Base-by-base conservation (phyloP, 305 asterid genomes). In the Rubia peregrina region DNA sequence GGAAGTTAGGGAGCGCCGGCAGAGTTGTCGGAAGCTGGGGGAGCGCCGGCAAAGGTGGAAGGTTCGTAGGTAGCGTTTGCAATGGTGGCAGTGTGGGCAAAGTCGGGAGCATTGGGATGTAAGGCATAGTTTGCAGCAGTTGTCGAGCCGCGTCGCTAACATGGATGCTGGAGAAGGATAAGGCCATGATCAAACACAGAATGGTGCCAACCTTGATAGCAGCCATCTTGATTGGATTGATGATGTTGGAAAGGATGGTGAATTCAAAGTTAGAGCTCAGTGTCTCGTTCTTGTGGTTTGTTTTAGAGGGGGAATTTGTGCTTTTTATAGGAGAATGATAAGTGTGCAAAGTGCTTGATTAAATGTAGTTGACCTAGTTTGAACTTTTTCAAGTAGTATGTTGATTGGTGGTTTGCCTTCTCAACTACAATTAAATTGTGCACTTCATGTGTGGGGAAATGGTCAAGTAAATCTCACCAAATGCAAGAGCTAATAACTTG, bases 81-180 rank as follows among this genome's bases (percentile, higher is more conserved):
- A 76, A 61, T 63, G 76, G 67, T 65, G 83, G 80, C 63, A 66
- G 13, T 38, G 71, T 26, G 4, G 84, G 81, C 67, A 80, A 21
- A 71, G 6, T 63, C 3, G 80, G 75, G 49, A 73, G 66, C 8
- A 65, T 19, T 9, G 56, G 56, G 19, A 46, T 46, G 51, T 14
- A 46, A 1, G 51, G 51, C 53, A 51, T 51, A 4, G 56, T 19
- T 51, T 51, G 57, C 57, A 51, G 21, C 5, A 51, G 57, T n/a
- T 40, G 55, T 70, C 79, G 78, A 0, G 76, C 76, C 1, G 76
- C 80, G 9, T 41, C 44, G 62, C 44, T 48, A 38, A 64, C 17
- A 9, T 66, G 70, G 43, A 77, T 73, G 78, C 73, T 69, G 56
- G 77, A 75, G 71, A 78, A 7, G n/a, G 82, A 33, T 44, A 73